These are phyloP conservation scores for Naganishia randhawae DNA, from an alignment of 768 basidiomycete genomes.

Conservation along the genomic window DNA sequence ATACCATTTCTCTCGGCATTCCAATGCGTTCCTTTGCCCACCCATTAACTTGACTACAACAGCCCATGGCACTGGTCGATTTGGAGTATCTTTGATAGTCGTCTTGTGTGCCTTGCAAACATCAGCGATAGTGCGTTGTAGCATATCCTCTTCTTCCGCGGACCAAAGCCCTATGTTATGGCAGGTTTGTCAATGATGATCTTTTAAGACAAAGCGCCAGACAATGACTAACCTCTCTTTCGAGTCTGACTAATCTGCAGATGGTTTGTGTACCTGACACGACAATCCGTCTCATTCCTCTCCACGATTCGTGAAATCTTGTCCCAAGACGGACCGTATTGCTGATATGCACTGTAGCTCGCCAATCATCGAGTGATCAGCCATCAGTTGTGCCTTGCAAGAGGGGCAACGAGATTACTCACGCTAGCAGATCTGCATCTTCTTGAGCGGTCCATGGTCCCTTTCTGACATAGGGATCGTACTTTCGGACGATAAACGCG, in stretches of 20 bases:
- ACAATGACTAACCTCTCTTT: not conserved
- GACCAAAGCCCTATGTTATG: constrained; percentile 8
- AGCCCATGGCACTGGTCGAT: constrained; percentile 7
- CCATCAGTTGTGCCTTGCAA: not conserved
- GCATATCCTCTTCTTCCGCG: constrained; percentile 1
- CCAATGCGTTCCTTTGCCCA: constrained; percentile 15
- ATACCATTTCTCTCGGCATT: constrained; percentile 20
- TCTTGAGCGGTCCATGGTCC: constrained; percentile 15
- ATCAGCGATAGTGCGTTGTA: constrained; percentile 4
- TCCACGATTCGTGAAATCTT: constrained; percentile 17
- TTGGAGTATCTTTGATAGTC: constrained; percentile 13
- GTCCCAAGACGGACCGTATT: constrained; percentile 19
- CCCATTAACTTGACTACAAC: constrained; percentile 1
- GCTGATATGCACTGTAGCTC: constrained; percentile 1
- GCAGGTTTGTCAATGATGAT: not conserved
- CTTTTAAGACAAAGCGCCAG: not conserved
- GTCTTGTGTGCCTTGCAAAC: not conserved
- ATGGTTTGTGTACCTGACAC: constrained; percentile 15
- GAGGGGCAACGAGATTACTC: not conserved
- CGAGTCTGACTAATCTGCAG: constrained; percentile 18
- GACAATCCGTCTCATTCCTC: constrained; percentile 20
- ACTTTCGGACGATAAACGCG: constrained; percentile 19
- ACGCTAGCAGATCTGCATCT: constrained; percentile 9
- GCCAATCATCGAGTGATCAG: not conserved
- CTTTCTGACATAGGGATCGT: constrained; percentile 21